These are phyloP conservation scores for Agaricus subrufescens DNA, from an alignment of 768 basidiomycete genomes.

Conservation along the genomic window DNA sequence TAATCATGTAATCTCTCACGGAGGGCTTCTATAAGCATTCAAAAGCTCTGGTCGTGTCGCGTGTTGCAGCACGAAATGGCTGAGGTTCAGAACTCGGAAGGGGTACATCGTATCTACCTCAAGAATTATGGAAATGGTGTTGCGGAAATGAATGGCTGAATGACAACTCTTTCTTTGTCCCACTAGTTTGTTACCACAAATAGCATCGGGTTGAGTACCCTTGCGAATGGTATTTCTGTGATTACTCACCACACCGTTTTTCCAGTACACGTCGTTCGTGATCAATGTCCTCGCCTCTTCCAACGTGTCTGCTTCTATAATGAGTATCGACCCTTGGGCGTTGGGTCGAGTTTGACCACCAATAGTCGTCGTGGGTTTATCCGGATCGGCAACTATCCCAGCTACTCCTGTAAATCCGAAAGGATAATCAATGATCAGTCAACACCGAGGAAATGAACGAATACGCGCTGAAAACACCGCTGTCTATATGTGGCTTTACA, in stretches of 20 bases:
- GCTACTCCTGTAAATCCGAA: constrained; percentile 33
- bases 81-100: background rate
- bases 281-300: constrained; percentile 31
- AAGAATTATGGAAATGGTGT: constrained; percentile 19
- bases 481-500: constrained; percentile 29
- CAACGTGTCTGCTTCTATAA: constrained; percentile 47
- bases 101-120: background rate
- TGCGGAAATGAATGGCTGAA: constrained; percentile 35
- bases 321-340: constrained; percentile 46
- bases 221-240: background rate
- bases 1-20: too few species aligned
- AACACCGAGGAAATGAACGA: background rate
- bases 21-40: too few species aligned
- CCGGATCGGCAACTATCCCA: constrained; percentile 45
- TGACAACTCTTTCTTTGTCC: constrained; percentile 53
- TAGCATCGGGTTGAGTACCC: background rate
- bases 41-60: too few species aligned
- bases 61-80: background rate
- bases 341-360: constrained; percentile 29
- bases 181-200: constrained; percentile 33
- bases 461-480: constrained; percentile 38
- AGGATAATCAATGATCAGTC: background rate
- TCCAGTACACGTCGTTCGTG: constrained; percentile 33
- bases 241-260: constrained; percentile 32
- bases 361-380: constrained; percentile 24